A percentile compares a stretch with the other conserved stretches of the same genome.
Conservation (phyloP, 306 rosid genomes). For the Fagus crenata region DNA sequence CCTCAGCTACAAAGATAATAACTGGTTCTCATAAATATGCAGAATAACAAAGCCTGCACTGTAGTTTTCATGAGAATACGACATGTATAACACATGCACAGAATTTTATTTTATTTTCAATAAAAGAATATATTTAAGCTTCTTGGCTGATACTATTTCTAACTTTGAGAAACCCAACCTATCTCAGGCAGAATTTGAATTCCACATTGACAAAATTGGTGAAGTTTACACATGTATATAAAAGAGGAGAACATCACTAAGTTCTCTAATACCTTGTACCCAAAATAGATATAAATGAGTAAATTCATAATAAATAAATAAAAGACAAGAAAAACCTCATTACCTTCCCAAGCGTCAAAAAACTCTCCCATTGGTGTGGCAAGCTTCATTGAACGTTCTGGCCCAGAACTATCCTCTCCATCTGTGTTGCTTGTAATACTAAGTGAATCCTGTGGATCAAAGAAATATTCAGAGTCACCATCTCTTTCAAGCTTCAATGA, state of each 20-base stretch:
- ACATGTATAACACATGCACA: neutral
- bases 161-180: neutral
- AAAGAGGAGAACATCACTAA: neutral
- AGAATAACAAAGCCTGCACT: neutral
- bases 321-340: constrained; percentile 9
- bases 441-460: constrained; percentile 74
- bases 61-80: neutral
- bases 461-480: constrained; percentile 67
- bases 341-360: constrained; percentile 97
- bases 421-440: constrained; percentile 71
- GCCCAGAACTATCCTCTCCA: constrained; percentile 63
- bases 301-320: neutral
- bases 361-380: constrained; percentile 57
- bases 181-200: neutral
- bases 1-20: neutral
- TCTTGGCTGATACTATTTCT: neutral
- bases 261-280: neutral
- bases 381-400: constrained; percentile 44
- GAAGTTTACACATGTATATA: neutral
- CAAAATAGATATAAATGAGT: too few relatives aligned
- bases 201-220: neutral
- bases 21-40: neutral
- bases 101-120: neutral
- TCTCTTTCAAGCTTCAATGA: constrained; percentile 44
- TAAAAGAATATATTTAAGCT: neutral